A percentile compares a stretch with the other conserved stretches of the same genome.
Conservation (phyloP, 768 basidiomycete genomes). For the Kwoniella newhampshirensis region DNA sequence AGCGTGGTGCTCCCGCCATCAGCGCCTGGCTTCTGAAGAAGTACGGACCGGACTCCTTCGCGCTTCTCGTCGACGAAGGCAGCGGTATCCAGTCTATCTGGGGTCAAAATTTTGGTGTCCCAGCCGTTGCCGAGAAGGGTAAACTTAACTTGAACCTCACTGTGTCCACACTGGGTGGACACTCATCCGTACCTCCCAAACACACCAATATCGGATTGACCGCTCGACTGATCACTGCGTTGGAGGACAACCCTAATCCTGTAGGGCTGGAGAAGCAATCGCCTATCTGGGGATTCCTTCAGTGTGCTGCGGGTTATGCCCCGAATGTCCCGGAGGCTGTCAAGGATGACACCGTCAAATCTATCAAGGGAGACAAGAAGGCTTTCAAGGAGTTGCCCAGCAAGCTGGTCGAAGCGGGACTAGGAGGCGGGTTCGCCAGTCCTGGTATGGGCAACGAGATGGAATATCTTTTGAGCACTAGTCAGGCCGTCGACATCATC, state of each 20-base stretch:
- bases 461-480: slow-evolving; percentile 50
- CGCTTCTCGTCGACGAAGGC: slow-evolving; percentile 83
- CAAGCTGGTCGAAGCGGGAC: slow-evolving; percentile 10
- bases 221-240: slow-evolving; percentile 64
- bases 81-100: slow-evolving; percentile 56
- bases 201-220: slow-evolving; percentile 66
- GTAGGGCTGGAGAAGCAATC: slow-evolving; percentile 41
- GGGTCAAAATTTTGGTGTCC: slow-evolving; percentile 40
- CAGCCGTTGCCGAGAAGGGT: slow-evolving; percentile 53
- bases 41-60: slow-evolving; percentile 71
- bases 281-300: slow-evolving; percentile 54
- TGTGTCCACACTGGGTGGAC: slow-evolving; percentile 64
- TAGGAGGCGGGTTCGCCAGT: slow-evolving; percentile 6
- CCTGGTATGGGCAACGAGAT: slow-evolving; percentile 19
- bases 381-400: slow-evolving; percentile 22
- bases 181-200: slow-evolving; percentile 64
- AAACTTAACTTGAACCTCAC: slow-evolving; percentile 31
- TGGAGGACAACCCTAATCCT: slow-evolving; percentile 64
- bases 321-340: slow-evolving; percentile 62
- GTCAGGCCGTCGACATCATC: slow-evolving; percentile 72
- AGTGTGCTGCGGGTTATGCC: slow-evolving; percentile 66
- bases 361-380: slow-evolving; percentile 13
- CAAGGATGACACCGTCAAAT: slow-evolving; percentile 19
- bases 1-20: slow-evolving; percentile 32
- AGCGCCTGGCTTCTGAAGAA: slow-evolving; percentile 56